A percentile compares a stretch with the other conserved stretches of the same genome.
phyloP scores from a whole-genome alignment of 2,329 filamentous ascomycete genomes.

The Calonectria hawksworthii region DNA sequence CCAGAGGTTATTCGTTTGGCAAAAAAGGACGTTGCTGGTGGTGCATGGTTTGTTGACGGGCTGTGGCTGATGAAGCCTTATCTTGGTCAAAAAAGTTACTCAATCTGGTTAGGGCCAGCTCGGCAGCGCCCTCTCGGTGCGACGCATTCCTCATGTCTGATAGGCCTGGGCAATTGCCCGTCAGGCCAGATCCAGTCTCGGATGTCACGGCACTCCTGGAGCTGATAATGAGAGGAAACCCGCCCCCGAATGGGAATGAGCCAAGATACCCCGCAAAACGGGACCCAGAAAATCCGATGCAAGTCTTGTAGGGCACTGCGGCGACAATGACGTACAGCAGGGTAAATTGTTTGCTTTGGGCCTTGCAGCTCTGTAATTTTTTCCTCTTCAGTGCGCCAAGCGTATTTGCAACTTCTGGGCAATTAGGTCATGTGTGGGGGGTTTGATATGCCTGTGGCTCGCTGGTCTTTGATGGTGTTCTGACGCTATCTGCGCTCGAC shows the following conservation, averaged over 20 bases:
- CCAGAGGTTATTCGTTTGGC: not conserved
- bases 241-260: not conserved
- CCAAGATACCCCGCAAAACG: not conserved
- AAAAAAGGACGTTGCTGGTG: not conserved
- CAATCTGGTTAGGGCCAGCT: not conserved
- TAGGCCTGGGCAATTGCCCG: not conserved
- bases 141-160: not conserved
- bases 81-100: conserved; percentile 9
- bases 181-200: not conserved
- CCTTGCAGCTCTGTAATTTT: not conserved
- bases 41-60: not conserved
- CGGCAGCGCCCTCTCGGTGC: not conserved
- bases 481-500: not conserved
- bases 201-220: not conserved
- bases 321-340: not conserved
- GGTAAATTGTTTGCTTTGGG: not conserved
- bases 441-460: not conserved
- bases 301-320: not conserved
- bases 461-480: not conserved
- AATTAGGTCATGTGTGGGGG: not conserved
- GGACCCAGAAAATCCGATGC: not conserved
- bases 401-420: not conserved
- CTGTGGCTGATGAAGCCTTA: not conserved
- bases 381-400: not conserved
- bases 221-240: not conserved